Percentiles rank a stretch among this genome's conserved stretches.
These are phyloP conservation scores for Punica granatum DNA, from an alignment of 345 rosid species.

Conservation along the genomic window DNA sequence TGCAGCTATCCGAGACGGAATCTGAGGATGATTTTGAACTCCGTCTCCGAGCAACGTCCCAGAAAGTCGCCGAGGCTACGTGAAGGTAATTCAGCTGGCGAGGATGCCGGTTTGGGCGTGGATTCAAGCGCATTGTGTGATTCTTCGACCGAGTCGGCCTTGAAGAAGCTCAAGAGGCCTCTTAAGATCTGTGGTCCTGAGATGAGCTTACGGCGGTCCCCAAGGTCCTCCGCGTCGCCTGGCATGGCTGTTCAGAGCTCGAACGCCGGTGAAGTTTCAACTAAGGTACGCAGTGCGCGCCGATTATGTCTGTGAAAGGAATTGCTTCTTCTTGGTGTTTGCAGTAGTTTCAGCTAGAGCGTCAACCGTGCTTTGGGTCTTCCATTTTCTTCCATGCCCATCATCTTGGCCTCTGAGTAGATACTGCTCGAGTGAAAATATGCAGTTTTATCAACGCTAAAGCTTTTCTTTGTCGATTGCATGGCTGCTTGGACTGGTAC, in stretches of 20 bases:
- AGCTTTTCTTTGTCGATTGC: too few species aligned
- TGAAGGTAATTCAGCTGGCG: not conserved
- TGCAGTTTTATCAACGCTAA: too few species aligned
- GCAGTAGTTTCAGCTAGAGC: too few species aligned
- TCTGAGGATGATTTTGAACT: not conserved
- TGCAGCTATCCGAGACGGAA: not conserved
- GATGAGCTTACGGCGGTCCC: conserved; percentile 7
- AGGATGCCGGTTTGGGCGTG: not conserved
- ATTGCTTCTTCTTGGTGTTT: not conserved
- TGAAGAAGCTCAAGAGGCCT: not conserved
- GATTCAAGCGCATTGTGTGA: not conserved
- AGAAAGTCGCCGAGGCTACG: conserved; percentile 8
- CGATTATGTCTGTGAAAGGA: not conserved
- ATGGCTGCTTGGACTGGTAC: too few species aligned
- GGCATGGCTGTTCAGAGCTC: not conserved
- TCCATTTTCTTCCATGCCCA: too few species aligned
- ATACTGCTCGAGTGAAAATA: too few species aligned
- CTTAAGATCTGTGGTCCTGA: not conserved
- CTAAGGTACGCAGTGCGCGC: not conserved
- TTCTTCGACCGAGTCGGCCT: not conserved
- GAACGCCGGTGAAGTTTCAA: not conserved
- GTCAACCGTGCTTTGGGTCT: too few species aligned
- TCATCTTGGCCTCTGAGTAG: too few species aligned
- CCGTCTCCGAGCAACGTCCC: not conserved
- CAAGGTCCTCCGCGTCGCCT: conserved; percentile 1